These are phyloP conservation scores for Taiozyma sp. DNA, from an alignment of 1,139 yeast genomes.

Conservation along the genomic window DNA sequence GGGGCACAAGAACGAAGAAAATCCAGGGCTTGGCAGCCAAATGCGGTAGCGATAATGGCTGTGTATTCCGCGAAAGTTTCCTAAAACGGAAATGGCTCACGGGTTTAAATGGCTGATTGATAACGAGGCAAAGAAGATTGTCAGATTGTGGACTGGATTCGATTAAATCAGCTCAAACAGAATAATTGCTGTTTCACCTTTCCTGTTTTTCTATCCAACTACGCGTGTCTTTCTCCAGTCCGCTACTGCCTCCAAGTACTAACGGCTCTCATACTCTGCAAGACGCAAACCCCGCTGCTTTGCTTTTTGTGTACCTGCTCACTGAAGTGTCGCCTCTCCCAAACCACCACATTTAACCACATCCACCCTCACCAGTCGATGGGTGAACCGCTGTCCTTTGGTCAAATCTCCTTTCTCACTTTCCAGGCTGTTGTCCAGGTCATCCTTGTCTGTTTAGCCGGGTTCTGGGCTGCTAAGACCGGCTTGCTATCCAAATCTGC, in stretches of 20 bases:
- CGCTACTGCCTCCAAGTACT: background rate
- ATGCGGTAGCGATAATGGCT: background rate
- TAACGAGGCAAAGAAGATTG: background rate
- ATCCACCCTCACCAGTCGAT: constrained; percentile 2
- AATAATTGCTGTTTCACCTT: background rate
- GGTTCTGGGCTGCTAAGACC: constrained; percentile 61
- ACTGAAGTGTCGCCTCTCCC: background rate
- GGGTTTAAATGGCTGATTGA: background rate
- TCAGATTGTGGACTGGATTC: background rate
- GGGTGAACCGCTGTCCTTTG: constrained; percentile 19
- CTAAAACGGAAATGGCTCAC: background rate
- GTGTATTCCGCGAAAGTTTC: background rate
- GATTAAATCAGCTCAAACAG: background rate
- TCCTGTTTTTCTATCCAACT: background rate
- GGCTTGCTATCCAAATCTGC: constrained; percentile 56
- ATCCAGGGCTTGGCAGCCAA: background rate
- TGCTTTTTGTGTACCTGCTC: background rate
- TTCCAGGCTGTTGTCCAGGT: constrained; percentile 74
- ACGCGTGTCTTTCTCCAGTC: background rate
- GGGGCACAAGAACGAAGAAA: background rate
- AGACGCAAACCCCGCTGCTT: background rate
- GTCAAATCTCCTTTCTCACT: constrained; percentile 47
- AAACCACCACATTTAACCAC: background rate
- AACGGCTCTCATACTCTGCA: background rate
- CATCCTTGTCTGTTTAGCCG: constrained; percentile 63